A percentile compares a stretch with the other conserved stretches of the same genome.
Conservation (phyloP, 345 rosid species). For the Linum lewisii region DNA sequence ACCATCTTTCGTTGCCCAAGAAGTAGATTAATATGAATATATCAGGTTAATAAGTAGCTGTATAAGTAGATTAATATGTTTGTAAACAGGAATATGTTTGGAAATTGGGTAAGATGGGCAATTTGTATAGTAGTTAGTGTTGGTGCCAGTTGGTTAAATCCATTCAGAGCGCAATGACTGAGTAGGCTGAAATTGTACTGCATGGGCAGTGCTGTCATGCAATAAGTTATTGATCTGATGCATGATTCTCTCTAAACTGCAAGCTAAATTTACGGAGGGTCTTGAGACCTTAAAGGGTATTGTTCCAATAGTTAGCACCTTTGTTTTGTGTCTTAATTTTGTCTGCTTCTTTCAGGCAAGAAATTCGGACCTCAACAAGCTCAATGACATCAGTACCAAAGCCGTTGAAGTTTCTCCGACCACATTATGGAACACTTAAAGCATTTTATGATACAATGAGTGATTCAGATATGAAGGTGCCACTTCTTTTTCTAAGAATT, state of each 20-base stretch:
- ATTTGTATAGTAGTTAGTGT: not conserved
- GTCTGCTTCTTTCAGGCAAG: constrained; percentile 45
- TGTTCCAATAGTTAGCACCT: not conserved
- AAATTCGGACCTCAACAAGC: constrained; percentile 82
- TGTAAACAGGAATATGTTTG: too few species aligned
- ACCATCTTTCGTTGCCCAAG: too few species aligned
- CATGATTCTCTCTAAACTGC: too few species aligned
- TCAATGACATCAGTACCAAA: constrained; percentile 99
- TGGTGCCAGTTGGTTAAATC: too few species aligned
- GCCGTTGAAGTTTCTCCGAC: constrained; percentile 93
- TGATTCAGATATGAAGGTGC: constrained; percentile 68
- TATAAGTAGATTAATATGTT: not conserved
- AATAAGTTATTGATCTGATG: too few species aligned
- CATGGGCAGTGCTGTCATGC: too few species aligned
- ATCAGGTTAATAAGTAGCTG: too few species aligned
- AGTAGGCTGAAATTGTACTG: too few species aligned
- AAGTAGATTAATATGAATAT: too few species aligned
- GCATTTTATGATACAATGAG: constrained; percentile 52
- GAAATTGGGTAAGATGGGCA: too few species aligned
- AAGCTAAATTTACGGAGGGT: not conserved
- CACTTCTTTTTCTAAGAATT: not conserved
- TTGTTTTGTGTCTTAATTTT: not conserved
- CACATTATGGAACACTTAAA: constrained; percentile 86
- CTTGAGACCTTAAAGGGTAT: not conserved
- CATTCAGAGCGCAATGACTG: too few species aligned